Percentiles rank a stretch among this genome's conserved stretches.
Conservation (phyloP, 257 asterid genomes). For the Solanum tarijense region DNA sequence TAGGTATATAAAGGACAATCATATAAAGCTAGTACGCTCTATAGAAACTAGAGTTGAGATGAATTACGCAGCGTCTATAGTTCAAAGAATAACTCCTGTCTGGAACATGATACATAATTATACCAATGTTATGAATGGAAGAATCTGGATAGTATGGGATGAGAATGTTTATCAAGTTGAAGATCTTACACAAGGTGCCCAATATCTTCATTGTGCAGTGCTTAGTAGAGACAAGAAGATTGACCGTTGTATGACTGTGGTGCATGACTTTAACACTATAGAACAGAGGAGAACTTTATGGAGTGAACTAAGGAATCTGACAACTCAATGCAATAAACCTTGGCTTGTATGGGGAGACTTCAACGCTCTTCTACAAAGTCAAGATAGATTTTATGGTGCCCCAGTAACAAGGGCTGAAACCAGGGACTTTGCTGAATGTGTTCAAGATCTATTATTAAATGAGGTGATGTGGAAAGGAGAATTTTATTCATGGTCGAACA, state of each 20-base stretch:
- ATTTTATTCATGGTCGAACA: background rate
- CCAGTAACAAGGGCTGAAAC: background rate
- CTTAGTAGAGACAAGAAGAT: background rate
- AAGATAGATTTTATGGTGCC: background rate
- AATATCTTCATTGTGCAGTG: background rate
- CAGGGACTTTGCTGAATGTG: background rate
- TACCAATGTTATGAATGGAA: background rate
- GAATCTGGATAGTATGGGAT: background rate
- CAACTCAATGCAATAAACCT: background rate
- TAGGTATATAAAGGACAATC: background rate
- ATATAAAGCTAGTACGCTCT: background rate
- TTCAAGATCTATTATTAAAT: background rate
- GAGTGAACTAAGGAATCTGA: background rate
- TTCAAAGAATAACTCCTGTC: background rate
- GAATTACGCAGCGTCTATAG: background rate
- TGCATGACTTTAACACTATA: background rate
- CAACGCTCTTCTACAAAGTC: background rate
- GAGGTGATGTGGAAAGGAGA: background rate
- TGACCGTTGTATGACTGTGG: background rate
- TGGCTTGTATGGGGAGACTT: background rate
- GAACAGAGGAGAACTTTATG: background rate
- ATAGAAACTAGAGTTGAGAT: background rate
- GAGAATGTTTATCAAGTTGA: background rate
- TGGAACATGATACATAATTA: background rate
- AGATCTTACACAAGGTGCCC: background rate